Percentiles rank a stretch among this genome's conserved stretches.
These are phyloP conservation scores for Termitomyces sp. DNA, from an alignment of 768 basidiomycete species.

Conservation along the genomic window DNA sequence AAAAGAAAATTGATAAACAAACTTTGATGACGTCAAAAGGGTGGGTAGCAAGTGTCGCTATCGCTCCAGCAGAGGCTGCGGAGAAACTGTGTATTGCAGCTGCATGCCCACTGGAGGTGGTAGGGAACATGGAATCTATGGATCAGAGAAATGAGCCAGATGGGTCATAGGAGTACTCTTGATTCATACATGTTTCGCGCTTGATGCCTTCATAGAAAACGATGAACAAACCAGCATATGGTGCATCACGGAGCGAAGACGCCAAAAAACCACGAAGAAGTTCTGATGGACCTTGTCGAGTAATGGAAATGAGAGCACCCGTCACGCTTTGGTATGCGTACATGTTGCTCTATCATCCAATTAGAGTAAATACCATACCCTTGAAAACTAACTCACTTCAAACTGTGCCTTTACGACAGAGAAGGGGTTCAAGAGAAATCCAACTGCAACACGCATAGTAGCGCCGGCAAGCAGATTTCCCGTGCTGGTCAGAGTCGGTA, in stretches of 20 bases:
- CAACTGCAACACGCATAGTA: conserved; percentile 72
- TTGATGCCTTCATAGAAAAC: conserved; percentile 88
- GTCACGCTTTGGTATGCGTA: conserved; percentile 64
- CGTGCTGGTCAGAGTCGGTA: conserved; percentile 65
- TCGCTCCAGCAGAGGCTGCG: conserved; percentile 76
- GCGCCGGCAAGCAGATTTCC: conserved; percentile 90
- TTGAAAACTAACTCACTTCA: conserved; percentile 50
- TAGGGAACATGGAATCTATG: conserved; percentile 37
- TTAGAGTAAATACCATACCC: conserved; percentile 4
- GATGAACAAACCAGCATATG: conserved; percentile 88
- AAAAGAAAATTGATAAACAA: neutral
- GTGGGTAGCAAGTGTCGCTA: conserved; percentile 83
- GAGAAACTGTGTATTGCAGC: conserved; percentile 55
- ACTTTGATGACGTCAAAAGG: conserved; percentile 96
- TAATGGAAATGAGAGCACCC: conserved; percentile 53
- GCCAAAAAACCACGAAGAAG: conserved; percentile 83
- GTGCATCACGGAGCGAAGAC: conserved; percentile 89
- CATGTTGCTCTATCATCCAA: conserved; percentile 58
- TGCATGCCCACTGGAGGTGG: conserved; percentile 39
- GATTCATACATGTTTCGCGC: conserved; percentile 52
- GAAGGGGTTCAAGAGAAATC: conserved; percentile 84
- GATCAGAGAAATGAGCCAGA: neutral
- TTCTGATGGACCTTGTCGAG: conserved; percentile 72
- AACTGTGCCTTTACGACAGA: conserved; percentile 90
- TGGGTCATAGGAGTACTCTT: conserved; percentile 1